Evolutionary conservation across 371 early-diverging fungal species (phyloP).

Genomic region (Syncephalastrum racemosum): DNA sequence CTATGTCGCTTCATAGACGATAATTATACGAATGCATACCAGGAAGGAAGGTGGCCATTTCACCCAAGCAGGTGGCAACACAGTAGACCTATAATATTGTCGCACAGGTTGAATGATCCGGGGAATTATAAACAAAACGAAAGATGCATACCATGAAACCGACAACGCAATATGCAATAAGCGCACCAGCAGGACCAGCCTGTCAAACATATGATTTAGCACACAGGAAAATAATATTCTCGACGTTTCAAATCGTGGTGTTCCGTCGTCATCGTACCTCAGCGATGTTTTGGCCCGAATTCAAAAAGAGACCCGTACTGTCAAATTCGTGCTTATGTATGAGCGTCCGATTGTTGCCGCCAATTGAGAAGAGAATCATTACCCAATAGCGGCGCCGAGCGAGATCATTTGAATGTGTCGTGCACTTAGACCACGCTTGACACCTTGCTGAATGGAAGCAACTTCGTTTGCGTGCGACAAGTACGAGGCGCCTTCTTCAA

Average conservation of each 20-base stretch:
- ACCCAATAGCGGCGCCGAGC: constrained; percentile 60
- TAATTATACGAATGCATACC: constrained; percentile 11
- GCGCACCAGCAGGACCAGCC: constrained; percentile 55
- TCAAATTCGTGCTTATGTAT: constrained; percentile 1
- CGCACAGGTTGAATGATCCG: not conserved
- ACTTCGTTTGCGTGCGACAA: too few relatives aligned
- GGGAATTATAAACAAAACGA: not conserved
- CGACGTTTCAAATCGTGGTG: too few relatives aligned
- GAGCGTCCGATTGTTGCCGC: not conserved
- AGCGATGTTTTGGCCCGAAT: constrained; percentile 73
- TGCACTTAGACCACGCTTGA: constrained; percentile 65
- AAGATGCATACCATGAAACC: constrained; percentile 58
- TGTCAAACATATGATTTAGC: constrained; percentile 6
- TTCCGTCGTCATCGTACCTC: constrained; percentile 16
- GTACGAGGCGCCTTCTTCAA: too few relatives aligned
- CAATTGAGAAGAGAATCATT: constrained; percentile 23
- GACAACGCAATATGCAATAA: constrained; percentile 46
- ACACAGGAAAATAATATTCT: too few relatives aligned
- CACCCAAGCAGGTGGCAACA: constrained; percentile 76
- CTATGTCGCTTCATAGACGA: not conserved
- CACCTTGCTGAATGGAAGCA: constrained; percentile 17
- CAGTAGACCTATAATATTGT: constrained; percentile 48
- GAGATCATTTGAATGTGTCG: constrained; percentile 85
- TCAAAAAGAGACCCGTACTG: constrained; percentile 87
- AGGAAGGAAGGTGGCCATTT: constrained; percentile 84